Evolutionary conservation across 805 yeast genomes (phyloP).

Genomic region (Ascoidea asiatica): DNA sequence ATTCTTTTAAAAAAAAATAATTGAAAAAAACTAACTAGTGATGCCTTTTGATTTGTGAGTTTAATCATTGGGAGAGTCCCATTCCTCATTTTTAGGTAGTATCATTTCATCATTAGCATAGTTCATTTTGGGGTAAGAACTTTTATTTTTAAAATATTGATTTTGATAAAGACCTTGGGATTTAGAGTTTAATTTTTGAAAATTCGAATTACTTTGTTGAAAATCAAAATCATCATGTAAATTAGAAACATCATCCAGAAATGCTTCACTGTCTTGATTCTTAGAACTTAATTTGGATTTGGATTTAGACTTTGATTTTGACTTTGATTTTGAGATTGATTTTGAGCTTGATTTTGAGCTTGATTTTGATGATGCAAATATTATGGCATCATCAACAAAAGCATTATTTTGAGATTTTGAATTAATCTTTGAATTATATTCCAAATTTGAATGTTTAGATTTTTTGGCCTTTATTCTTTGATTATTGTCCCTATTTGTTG

Average conservation of each 20-base stretch:
- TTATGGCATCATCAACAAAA: constrained; percentile 18
- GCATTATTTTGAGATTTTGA: constrained; percentile 1
- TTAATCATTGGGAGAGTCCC: constrained; percentile 31
- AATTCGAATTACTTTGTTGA: no score
- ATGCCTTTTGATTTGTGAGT: not conserved
- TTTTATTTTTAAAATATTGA: no score
- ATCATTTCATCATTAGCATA: constrained; percentile 68
- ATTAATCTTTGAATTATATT: not conserved
- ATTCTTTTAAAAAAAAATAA: no score
- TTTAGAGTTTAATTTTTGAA: no score
- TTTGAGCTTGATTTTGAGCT: constrained; percentile 6
- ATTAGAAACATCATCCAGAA: constrained; percentile 10
- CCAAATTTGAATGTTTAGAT: not conserved
- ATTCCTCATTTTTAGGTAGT: constrained; percentile 35
- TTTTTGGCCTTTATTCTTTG: not conserved
- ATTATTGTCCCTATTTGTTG: constrained; percentile 4
- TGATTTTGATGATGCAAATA: constrained; percentile 14
- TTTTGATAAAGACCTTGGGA: no score
- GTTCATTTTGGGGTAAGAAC: constrained; percentile 26
- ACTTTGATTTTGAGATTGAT: not conserved
- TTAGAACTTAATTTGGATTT: not conserved
- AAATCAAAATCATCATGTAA: no score
- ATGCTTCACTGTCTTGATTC: not conserved
- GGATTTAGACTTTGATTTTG: not conserved
- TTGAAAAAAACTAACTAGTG: no score